Percentiles rank a stretch among this genome's conserved stretches.
Conservation (phyloP, 78 protist species). For the Planoprotostelium fungivorum region DNA sequence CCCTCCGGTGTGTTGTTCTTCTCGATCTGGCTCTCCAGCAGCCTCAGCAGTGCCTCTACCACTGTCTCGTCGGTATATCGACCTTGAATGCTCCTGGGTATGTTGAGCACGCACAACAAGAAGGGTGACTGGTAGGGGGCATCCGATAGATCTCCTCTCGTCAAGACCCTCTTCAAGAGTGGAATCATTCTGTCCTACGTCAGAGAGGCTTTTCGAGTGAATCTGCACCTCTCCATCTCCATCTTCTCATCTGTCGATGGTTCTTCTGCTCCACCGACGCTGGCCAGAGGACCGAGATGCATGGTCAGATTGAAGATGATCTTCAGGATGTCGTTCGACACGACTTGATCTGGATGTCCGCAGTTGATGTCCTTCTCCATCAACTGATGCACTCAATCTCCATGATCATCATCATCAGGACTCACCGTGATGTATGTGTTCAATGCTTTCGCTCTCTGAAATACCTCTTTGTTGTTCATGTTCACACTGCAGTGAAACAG, state of each 20-base stretch:
- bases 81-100: background rate
- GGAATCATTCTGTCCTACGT: background rate
- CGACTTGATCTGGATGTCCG: background rate
- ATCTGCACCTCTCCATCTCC: background rate
- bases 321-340: background rate
- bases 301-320: conserved; percentile 1
- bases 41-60: background rate
- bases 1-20: background rate
- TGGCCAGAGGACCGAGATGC: background rate
- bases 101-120: background rate
- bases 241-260: background rate
- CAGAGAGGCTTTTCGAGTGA: background rate
- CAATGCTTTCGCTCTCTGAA: background rate
- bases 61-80: background rate
- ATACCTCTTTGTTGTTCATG: background rate
- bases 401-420: too few species aligned
- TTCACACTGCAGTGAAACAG: background rate
- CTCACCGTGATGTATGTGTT: background rate
- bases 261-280: background rate
- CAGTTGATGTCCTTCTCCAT: background rate
- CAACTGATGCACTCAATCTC: too few species aligned
- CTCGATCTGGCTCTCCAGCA: background rate
- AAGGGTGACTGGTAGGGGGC: background rate
- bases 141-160: background rate
- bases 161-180: background rate